These are phyloP conservation scores for Teratosphaeria pseudoeucalypti DNA, from an alignment of 2,329 filamentous ascomycete genomes.

Conservation along the genomic window DNA sequence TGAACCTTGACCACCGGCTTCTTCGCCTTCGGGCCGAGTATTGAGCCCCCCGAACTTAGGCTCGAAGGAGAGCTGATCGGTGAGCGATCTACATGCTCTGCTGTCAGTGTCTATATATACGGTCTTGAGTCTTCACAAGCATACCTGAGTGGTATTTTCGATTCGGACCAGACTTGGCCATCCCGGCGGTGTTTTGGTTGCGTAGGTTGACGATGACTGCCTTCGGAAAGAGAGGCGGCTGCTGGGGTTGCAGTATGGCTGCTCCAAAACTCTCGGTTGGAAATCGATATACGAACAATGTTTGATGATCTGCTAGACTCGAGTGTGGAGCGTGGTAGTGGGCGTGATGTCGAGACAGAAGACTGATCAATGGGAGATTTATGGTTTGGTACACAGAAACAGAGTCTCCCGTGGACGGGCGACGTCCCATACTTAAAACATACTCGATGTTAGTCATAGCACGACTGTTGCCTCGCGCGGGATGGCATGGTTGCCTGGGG, in stretches of 20 bases:
- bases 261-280: not conserved
- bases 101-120: not conserved
- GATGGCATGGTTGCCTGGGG: not conserved
- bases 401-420: not conserved
- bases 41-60: not conserved
- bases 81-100: not conserved
- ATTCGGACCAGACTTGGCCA: not conserved
- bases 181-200: not conserved
- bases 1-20: not conserved
- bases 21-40: not conserved
- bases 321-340: not conserved
- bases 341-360: too few species aligned
- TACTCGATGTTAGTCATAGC: not conserved
- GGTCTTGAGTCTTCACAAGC: not conserved
- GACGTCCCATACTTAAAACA: not conserved
- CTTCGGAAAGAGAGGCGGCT: not conserved
- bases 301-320: not conserved
- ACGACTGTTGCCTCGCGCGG: not conserved
- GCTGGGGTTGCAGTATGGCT: not conserved
- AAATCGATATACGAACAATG: not conserved
- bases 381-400: not conserved
- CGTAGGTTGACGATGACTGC: not conserved
- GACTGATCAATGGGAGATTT: not conserved
- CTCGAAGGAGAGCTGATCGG: not conserved
- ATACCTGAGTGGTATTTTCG: not conserved